Evolutionary conservation across 2,329 filamentous ascomycete species (phyloP), one percentile per base, ranked within the genome.

Genomic region (Hawksworthiomyces lignivorus): DNA sequence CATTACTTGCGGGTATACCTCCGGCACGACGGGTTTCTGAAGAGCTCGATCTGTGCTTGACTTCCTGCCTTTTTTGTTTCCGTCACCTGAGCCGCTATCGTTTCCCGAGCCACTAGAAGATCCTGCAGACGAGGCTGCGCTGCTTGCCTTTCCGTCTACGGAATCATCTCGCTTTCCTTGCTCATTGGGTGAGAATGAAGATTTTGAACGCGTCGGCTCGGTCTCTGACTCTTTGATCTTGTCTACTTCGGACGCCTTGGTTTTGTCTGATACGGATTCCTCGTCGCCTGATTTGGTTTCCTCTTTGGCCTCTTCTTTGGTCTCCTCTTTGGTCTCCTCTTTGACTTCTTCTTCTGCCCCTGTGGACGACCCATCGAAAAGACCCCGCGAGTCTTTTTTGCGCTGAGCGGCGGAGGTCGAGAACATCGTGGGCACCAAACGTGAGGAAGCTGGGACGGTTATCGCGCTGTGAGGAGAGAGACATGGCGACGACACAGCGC

Each of bases 1-100:
- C 75, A 98, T 87, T 42, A 98, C 89, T 60, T 97, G 92, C 4
- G 92, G 92, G 60, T 98, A 98, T 32, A 96, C 82, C 48, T 98
- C 92, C 12, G 92, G 92, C 12, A 97, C 84, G 3, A 83, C 78
- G 2, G 88, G 85, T 65, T 97, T 97, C 54, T 87, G 80, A 29
- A 97, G 71, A 19, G 84, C 81, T 56, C 79, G 80, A 46, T 92
- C 86, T 7, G 45, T 43, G n/a, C 61, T 56, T 26, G 80, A 73
- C 58, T 84, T 89, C 51, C 79, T 75, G 41, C 87, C 81, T 56
- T 80, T 84, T 62, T 78, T 83, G 37, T 83, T 78, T 19, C 82
- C 75, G 52, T 82, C 79, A 29, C 75, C 70, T 4, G 69, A 63
- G 9, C 75, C 73, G 22, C 47, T 31, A n/a, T 36, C 41, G 50